Base-by-base conservation (phyloP, 495 filamentous ascomycete species). In the Physcia stellaris region DNA sequence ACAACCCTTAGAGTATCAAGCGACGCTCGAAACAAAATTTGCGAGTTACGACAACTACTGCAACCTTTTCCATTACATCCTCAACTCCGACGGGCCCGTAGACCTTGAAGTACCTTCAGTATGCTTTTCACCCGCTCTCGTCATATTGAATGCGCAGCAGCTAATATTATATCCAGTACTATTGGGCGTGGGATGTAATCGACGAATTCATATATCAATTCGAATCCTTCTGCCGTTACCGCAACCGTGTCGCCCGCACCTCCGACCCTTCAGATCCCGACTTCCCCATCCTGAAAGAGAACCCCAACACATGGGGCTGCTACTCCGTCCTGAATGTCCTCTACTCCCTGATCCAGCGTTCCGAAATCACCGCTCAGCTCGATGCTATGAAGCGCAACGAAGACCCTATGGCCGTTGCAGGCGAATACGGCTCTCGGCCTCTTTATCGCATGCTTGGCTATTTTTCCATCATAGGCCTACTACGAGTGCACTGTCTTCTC, bases 201-300 rank as follows among this genome's bases (percentile, higher is more conserved):
- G 90, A 98, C 54, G 90, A 98, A 56, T 98, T 98, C 66, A 96
- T 98, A 63, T 98, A 98, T 70, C 90, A 98, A 61, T 98, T 98
- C 70, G 95, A 98, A 68, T 92, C 85, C 26, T 98, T 96, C 69
- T 96, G 86, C 60, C 80, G 83, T 37, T 94, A 95, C 71, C 80
- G 90, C 49, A 83, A 90, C 49, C 77, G 85, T 24, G 74, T 95
- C 43, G 90, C 90, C 41, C 74, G 84, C 51, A 83, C 84, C 52
- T 77, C 77, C 58, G 84, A 83, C 54, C 77, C 79, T 57, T 85
- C 83, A 52, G 77, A 80, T 56, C 87, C 95, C 58, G 92, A 96
- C 60, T 79, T 87, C 42, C 68, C 79, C 62, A 68, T 94, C 35
- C 77, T 98, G 43, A 79, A 85, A 46, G 90, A 96, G 49, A 94